Evolutionary conservation across 352 stramenopile genomes (phyloP).

Genomic region (Phytophthora hybrid): DNA sequence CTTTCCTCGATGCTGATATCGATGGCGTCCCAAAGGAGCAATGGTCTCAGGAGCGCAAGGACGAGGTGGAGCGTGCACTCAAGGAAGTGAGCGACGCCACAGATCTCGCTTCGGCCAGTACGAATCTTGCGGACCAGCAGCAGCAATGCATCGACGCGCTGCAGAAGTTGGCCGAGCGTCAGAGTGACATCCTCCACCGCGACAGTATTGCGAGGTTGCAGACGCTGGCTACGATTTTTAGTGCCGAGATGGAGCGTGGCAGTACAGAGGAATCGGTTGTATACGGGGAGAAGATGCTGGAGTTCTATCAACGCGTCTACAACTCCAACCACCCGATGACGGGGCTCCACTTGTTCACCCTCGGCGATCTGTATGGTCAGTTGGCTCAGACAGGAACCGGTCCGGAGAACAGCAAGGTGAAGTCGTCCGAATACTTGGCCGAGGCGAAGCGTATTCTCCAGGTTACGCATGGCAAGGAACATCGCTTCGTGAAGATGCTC

Average conservation of each 20-base stretch:
- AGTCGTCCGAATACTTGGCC: conserved; percentile 39
- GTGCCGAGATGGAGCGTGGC: conserved; percentile 55
- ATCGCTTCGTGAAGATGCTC: conserved; percentile 56
- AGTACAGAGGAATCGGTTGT: conserved; percentile 38
- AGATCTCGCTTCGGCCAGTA: conserved; percentile 4
- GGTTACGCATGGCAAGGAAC: conserved; percentile 61
- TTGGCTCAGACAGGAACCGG: conserved; percentile 13
- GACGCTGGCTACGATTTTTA: conserved; percentile 63
- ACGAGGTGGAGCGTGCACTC: conserved; percentile 39
- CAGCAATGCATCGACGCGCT: conserved; percentile 35
- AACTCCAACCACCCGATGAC: conserved; percentile 65
- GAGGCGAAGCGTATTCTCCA: conserved; percentile 56
- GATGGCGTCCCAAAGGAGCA: conserved; percentile 47
- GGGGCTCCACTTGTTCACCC: conserved; percentile 70
- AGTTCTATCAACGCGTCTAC: conserved; percentile 73
- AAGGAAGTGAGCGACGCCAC: conserved; percentile 32
- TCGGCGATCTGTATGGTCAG: conserved; percentile 61
- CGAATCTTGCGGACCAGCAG: conserved; percentile 27
- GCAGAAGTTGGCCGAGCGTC: conserved; percentile 33
- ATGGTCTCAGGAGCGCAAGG: conserved; percentile 42
- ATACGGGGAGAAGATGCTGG: conserved; percentile 57
- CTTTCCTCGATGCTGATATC: conserved; percentile 59
- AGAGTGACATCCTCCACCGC: conserved; percentile 43
- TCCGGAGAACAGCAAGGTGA: conserved; percentile 14
- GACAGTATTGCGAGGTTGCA: conserved; percentile 61